Evolutionary conservation across 805 yeast species (phyloP), one percentile per base, ranked within the genome.

Genomic region (Candida easanensis): DNA sequence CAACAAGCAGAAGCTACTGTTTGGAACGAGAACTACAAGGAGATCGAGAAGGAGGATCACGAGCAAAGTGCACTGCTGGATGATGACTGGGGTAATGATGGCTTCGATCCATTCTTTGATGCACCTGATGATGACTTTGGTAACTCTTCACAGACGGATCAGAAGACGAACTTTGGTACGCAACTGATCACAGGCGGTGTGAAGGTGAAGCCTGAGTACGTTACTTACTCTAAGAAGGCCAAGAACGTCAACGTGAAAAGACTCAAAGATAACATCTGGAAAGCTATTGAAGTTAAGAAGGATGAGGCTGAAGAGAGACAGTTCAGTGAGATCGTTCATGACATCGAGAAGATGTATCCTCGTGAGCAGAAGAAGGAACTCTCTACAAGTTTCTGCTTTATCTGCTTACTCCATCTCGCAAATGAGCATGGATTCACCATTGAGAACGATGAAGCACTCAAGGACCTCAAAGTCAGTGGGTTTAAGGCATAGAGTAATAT

Each of bases 311-410:
- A 36, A 9, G 50, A 46, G 21, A 38, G 45, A 20, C 52, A 54
- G 27, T 74, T 81, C 49, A 65, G 76, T 1, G 69, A 68, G 10
- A 67, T 83, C 27, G 77, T 82, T 4, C 62, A 62, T 3, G 73
- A 72, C 21, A 70, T 83, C 19, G 69, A 68, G 16, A 62, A 64
- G 8, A 68, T 70, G 58, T 88, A 89, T 58, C 69, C 77, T 0
- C 63, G 68, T 8, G 80, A 77, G 37, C 75, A 80, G 36, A 67
- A 71, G 51, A 74, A 73, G 38, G 95, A 88, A 40, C 63, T 89
- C 7, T 84, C 95, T 1, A 88, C 96, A 1, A 83, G 95, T 63
- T 85, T 85, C 61, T 85, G 87, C 56, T 88, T 88, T 54, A 86
- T 88, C 45, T 85, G 95, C 53, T 64, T 88, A 55, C 65, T 88